Conservation (phyloP, 2,329 filamentous ascomycete genomes). For the Coleophoma crateriformis region DNA sequence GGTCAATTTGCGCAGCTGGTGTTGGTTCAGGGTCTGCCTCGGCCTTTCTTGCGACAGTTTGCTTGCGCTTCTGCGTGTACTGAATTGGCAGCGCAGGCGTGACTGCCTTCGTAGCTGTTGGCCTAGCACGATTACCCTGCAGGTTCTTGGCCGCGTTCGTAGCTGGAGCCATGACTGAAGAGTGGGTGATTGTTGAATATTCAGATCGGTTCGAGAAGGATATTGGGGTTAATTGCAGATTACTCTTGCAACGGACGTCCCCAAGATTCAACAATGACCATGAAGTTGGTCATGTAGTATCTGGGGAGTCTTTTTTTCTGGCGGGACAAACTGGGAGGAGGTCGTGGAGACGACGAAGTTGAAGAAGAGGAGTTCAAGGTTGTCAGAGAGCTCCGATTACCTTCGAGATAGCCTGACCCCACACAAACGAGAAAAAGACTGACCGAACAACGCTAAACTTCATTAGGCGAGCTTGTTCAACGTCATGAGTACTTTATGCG, state of each 20-base stretch:
- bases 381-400: neutral
- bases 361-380: neutral
- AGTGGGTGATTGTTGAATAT: conserved; percentile 2
- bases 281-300: conserved; percentile 25
- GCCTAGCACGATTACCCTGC: conserved; percentile 22
- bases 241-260: conserved; percentile 22
- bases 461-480: too few relatives aligned
- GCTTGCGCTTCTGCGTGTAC: conserved; percentile 25
- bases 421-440: too few relatives aligned
- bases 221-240: too few relatives aligned
- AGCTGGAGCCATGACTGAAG: conserved; percentile 19
- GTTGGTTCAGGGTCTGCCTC: neutral
- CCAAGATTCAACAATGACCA: conserved; percentile 30
- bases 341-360: neutral
- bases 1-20: conserved; percentile 5
- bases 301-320: conserved; percentile 22
- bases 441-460: too few relatives aligned
- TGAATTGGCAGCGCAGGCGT: conserved; percentile 26
- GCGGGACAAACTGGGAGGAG: neutral
- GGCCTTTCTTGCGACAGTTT: conserved; percentile 7
- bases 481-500: too few relatives aligned
- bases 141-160: conserved; percentile 21
- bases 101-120: conserved; percentile 17
- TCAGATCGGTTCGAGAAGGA: neutral
- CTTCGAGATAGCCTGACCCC: too few relatives aligned